Evolutionary conservation across 163 green algal species (phyloP).

Genomic region (Scenedesmus sp.): DNA sequence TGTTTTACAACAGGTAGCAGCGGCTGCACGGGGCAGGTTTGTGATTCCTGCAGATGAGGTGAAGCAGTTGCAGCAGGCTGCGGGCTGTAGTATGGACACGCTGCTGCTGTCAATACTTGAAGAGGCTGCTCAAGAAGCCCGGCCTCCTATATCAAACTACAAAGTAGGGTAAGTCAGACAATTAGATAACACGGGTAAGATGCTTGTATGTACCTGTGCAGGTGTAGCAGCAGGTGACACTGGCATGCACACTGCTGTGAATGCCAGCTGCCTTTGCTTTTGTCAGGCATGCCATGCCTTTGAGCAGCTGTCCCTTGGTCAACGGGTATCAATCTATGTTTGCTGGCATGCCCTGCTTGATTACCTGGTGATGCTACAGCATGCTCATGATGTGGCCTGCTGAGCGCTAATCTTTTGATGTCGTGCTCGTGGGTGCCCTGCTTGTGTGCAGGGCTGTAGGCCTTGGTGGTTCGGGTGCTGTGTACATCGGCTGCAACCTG

Average conservation of each 20-base stretch:
- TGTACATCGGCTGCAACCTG: slow-evolving; percentile 96
- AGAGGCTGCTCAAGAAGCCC: slow-evolving; percentile 77
- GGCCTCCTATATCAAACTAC: slow-evolving; percentile 89
- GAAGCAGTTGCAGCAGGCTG: slow-evolving; percentile 53
- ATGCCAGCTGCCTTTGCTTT: not conserved
- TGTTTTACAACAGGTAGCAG: not conserved
- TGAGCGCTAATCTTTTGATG: no score
- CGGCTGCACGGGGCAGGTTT: slow-evolving; percentile 63
- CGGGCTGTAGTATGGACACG: slow-evolving; percentile 63
- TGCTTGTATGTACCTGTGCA: not conserved
- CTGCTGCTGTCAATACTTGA: slow-evolving; percentile 79
- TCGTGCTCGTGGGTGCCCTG: not conserved
- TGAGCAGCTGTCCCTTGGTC: no score
- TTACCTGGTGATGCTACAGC: no score
- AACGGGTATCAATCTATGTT: no score
- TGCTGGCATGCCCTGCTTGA: no score
- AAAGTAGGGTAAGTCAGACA: slow-evolving; percentile 81
- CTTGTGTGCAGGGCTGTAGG: slow-evolving; percentile 77
- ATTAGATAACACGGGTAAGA: no score
- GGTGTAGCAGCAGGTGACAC: not conserved
- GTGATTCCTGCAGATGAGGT: slow-evolving; percentile 71
- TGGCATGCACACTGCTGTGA: not conserved
- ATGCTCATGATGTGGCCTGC: no score
- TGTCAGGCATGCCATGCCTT: no score
- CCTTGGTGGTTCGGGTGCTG: slow-evolving; percentile 79